Evolutionary conservation across 2,329 filamentous ascomycete species (phyloP).

Genomic region (Penicillium sp.): DNA sequence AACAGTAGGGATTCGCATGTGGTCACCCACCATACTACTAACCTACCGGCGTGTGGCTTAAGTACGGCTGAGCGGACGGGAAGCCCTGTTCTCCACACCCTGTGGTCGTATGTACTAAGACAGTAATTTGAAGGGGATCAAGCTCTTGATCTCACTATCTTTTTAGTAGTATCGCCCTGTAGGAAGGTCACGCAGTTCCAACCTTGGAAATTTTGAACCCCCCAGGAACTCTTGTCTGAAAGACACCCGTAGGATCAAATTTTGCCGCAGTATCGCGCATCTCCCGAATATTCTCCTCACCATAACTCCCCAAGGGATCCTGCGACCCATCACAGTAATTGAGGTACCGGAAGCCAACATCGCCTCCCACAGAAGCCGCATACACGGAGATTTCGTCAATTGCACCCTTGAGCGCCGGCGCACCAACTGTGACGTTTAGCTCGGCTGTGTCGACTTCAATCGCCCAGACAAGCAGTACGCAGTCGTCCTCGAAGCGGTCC

Average conservation of each 20-base stretch:
- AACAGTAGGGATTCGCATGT: no score
- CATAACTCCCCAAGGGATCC: not conserved
- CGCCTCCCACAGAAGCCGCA: not conserved
- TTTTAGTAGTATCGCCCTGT: not conserved
- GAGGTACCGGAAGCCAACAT: not conserved
- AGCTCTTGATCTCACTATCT: no score
- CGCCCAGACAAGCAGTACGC: not conserved
- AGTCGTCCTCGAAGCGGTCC: not conserved
- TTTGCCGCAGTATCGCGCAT: conserved; percentile 11
- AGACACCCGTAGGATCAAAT: conserved; percentile 2
- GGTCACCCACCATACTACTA: no score
- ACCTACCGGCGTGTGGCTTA: no score
- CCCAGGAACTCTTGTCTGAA: not conserved
- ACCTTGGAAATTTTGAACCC: not conserved
- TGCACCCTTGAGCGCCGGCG: not conserved
- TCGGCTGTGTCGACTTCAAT: not conserved
- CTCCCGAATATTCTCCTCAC: not conserved
- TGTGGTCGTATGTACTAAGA: no score
- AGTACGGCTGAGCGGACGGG: no score
- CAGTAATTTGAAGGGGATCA: no score
- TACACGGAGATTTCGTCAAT: not conserved
- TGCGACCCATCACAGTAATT: conserved; percentile 9
- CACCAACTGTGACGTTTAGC: not conserved
- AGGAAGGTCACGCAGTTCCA: not conserved
- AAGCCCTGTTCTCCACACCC: no score